Evolutionary conservation across 1,139 yeast genomes (phyloP).

Genomic region (Torulaspora globosa): DNA sequence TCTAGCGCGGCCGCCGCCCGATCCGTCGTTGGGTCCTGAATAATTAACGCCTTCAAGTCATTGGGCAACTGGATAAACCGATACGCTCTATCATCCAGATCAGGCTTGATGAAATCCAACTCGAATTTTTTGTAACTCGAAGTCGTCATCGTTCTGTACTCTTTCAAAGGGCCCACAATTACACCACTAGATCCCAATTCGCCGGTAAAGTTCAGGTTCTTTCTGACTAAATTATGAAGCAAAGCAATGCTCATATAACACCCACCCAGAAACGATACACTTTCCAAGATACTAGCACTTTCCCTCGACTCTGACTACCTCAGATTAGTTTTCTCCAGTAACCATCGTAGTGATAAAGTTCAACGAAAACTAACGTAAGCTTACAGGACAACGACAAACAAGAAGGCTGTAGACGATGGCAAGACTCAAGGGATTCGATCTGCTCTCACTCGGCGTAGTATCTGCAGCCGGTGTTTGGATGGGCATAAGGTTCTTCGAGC

Average conservation of each 20-base stretch:
- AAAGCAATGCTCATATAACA: slow-evolving; percentile 11
- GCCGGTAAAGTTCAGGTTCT: slow-evolving; percentile 1
- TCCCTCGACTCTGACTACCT: not conserved
- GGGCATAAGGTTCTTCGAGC: slow-evolving; percentile 68
- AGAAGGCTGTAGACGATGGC: slow-evolving; percentile 27
- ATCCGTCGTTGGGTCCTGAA: slow-evolving; percentile 82
- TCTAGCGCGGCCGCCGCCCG: slow-evolving; percentile 91
- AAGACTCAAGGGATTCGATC: slow-evolving; percentile 38
- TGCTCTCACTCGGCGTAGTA: slow-evolving; percentile 38
- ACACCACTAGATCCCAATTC: not conserved
- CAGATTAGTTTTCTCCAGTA: not conserved
- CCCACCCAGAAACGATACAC: not conserved
- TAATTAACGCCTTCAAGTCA: slow-evolving; percentile 66
- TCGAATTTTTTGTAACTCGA: slow-evolving; percentile 17
- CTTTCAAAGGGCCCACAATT: not conserved
- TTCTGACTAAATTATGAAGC: not conserved
- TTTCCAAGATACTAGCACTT: not conserved
- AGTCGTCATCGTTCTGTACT: not conserved
- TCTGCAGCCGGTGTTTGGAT: slow-evolving; percentile 44
- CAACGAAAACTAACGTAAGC: not conserved
- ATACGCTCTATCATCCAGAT: slow-evolving; percentile 72
- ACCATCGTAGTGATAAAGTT: not conserved
- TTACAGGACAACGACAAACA: not conserved
- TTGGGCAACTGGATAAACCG: slow-evolving; percentile 64
- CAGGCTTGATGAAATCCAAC: slow-evolving; percentile 48